Evolutionary conservation across 306 rosid species (phyloP), one percentile per base, ranked within the genome.

Genomic region (Gynostemma pentaphyllum): DNA sequence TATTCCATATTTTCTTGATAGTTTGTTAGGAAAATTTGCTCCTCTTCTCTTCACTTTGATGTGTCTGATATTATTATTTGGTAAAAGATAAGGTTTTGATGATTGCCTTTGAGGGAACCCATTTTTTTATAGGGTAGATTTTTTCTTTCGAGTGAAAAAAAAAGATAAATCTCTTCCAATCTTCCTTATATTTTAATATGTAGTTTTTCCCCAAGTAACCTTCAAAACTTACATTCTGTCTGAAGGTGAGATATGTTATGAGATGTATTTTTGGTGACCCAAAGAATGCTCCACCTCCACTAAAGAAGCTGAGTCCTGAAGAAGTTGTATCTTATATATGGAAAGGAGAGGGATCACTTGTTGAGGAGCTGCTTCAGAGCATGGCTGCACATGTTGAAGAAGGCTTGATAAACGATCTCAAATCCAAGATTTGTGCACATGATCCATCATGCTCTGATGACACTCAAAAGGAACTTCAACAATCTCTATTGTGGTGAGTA

Each of bases 281-380:
- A 15, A 84, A 86, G 78, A 77, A 79, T 62, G 97, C 99, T 18
- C 97, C 95, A 26, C 99, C 99, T 68, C 99, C 99, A 24, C 80
- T 94, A 50, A 85, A 86, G 85, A 83, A 81, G 91, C 86, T 94
- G 78, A 75, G 86, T 82, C 82, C 90, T 48, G 94, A 84, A 80
- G 95, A 63, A 27, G 70, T 77, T 52, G 85, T 89, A 75, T 72
- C 83, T 59, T 78, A 79, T 70, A 78, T 88, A 72, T 94, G 99
- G 99, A 86, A 86, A 69, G 99, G 96, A 63, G 96, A 92, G 68
- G 95, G 88, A 56, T 92, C 99, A 36, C 76, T 88, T 76, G 94
- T 92, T 40, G 94, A 88, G 64, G 94, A 88, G 70, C 87, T 92
- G 76, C 95, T 92, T 72, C 87, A 86, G 68, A 76, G 87, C 76